Percentiles rank a stretch among this genome's conserved stretches.
Conservation (phyloP, 2,329 filamentous ascomycete genomes). For the Sclerotinia glacialis region DNA sequence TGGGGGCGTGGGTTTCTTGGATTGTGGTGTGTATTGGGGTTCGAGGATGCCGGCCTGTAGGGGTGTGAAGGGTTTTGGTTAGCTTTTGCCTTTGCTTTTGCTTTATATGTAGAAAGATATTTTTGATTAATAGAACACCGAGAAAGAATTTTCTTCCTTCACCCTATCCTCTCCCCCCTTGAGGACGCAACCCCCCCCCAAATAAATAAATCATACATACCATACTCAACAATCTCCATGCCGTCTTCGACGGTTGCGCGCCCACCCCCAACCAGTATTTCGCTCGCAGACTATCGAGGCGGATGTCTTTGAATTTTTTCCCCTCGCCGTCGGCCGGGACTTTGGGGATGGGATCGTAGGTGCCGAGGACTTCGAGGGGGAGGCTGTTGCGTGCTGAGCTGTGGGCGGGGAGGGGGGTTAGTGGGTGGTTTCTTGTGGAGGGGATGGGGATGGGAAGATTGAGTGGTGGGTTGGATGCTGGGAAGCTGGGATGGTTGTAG, state of each 20-base stretch:
- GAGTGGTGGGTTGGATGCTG: no score
- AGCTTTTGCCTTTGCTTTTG: background rate
- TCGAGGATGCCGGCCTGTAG: slow-evolving; percentile 9
- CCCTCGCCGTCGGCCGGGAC: slow-evolving; percentile 58
- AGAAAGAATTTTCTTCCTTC: no score
- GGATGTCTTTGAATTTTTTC: slow-evolving; percentile 84
- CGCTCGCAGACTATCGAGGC: slow-evolving; percentile 75
- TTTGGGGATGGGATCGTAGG: slow-evolving; percentile 68
- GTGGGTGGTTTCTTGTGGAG: background rate
- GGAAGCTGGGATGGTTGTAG: no score
- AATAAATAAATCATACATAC: slow-evolving; percentile 45
- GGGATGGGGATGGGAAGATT: background rate
- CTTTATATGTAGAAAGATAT: background rate
- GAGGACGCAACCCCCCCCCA: background rate
- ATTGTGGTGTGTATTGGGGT: background rate
- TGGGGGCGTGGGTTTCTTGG: background rate
- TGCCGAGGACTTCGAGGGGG: slow-evolving; percentile 86
- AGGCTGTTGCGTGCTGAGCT: slow-evolving; percentile 84
- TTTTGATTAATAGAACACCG: no score
- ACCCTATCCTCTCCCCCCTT: background rate
- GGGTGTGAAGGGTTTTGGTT: background rate
- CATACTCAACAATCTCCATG: slow-evolving; percentile 83
- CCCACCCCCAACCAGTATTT: slow-evolving; percentile 97
- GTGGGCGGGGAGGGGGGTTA: background rate
- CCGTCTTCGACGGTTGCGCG: slow-evolving; percentile 87